These are phyloP conservation scores for Lentinula boryana DNA, from an alignment of 768 basidiomycete species.

Conservation along the genomic window DNA sequence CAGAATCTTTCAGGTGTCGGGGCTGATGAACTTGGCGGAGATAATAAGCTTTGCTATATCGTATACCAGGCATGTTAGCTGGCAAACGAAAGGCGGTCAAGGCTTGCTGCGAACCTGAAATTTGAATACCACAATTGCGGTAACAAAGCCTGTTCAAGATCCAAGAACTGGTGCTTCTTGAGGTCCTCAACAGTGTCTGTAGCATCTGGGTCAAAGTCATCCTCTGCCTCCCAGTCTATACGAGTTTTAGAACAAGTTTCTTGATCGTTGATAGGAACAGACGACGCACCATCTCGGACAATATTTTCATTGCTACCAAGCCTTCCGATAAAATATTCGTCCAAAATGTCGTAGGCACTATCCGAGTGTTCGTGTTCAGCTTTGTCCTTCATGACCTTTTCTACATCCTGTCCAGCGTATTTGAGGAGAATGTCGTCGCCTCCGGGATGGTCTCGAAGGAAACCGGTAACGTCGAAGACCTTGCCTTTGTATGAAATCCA, in stretches of 20 bases:
- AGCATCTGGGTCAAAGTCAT: conserved; percentile 88
- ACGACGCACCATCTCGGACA: conserved; percentile 68
- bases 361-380: conserved; percentile 86
- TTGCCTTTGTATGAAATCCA: conserved; percentile 80
- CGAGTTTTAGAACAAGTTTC: conserved; percentile 4
- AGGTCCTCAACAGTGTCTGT: conserved; percentile 80
- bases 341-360: conserved; percentile 86
- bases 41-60: conserved; percentile 83
- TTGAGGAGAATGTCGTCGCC: conserved; percentile 87
- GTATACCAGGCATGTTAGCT: no score
- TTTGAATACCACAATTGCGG: conserved; percentile 84
- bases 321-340: conserved; percentile 81
- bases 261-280: conserved; percentile 3
- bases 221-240: conserved; percentile 82
- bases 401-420: conserved; percentile 82
- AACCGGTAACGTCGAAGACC: conserved; percentile 86
- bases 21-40: conserved; percentile 96
- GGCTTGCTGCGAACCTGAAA: conserved; percentile 53
- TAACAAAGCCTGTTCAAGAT: conserved; percentile 79
- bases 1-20: conserved; percentile 75
- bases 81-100: neutral
- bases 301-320: conserved; percentile 69
- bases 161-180: conserved; percentile 86
- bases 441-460: conserved; percentile 87
- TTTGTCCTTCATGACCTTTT: conserved; percentile 74